Evolutionary conservation across 2,329 filamentous ascomycete species (phyloP).

Genomic region (Aureobasidium vineae): DNA sequence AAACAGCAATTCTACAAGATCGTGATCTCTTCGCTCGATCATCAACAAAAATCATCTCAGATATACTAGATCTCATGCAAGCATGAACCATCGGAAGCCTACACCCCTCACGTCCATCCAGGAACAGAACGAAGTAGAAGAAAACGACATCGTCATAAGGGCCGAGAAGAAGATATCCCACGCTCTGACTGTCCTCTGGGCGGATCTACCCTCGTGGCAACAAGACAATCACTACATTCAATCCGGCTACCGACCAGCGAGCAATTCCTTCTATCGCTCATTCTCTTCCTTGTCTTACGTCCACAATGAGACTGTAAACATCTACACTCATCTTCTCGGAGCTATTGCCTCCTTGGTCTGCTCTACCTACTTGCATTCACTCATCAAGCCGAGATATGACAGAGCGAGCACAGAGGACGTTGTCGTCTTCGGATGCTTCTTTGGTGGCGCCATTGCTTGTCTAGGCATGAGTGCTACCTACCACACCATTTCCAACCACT

Average conservation of each 20-base stretch:
- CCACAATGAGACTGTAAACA: conserved; percentile 70
- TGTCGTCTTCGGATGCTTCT: conserved; percentile 75
- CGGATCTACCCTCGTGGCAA: conserved; percentile 48
- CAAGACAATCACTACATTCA: conserved; percentile 68
- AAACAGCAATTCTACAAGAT: background rate
- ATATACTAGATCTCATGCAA: background rate
- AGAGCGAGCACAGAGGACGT: conserved; percentile 63
- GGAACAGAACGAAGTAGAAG: background rate
- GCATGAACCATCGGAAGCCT: conserved; percentile 10
- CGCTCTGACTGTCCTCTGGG: conserved; percentile 47
- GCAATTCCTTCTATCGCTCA: conserved; percentile 60
- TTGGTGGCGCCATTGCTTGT: conserved; percentile 58
- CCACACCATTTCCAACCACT: conserved; percentile 85
- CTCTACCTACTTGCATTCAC: conserved; percentile 55
- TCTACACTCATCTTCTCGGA: conserved; percentile 69
- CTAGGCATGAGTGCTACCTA: conserved; percentile 62
- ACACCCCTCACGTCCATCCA: background rate
- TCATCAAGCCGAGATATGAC: conserved; percentile 64
- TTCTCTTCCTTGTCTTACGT: conserved; percentile 60
- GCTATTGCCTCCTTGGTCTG: conserved; percentile 57
- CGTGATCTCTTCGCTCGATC: background rate
- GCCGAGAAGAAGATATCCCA: conserved; percentile 41
- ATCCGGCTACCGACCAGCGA: conserved; percentile 63
- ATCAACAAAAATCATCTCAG: background rate
- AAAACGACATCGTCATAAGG: conserved; percentile 21